Base-by-base conservation (phyloP, 2,329 filamentous ascomycete species). In the Penicillium sp. region DNA sequence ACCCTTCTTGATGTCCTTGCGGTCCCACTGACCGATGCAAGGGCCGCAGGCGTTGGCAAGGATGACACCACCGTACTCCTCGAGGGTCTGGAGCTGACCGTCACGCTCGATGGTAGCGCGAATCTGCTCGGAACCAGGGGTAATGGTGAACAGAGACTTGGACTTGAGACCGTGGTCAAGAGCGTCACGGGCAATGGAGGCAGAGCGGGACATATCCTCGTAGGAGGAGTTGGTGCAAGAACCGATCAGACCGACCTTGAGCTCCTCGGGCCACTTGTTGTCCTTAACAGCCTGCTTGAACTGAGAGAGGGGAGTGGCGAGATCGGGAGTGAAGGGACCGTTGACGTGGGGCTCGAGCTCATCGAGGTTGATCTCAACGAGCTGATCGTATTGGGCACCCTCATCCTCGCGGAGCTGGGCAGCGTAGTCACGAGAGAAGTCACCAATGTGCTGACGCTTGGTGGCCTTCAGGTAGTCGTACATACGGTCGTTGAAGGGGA, bases 401-500 rank as follows among this genome's bases (percentile, higher is more conserved):
- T 95, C 83, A 66, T 99, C 94, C 72, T 90, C 88, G 56, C 85
- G 86, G 61, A 99, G 89, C 69, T 96, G 91, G 68, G 90, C 82
- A 66, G 91, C 89, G 75, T 97, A 97, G 36, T 81, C 72, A 64
- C 91, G 88, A 51, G 94, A 85, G 73, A 92, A 97, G 75, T 97
- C 91, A 70, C 91, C 94, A 67, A 99, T 97, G 14, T 88, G 84
- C 71, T 85, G 82, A 71, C 94, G 90, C 85, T 96, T 97, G 67
- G 94, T 99, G 40, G 92, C 91, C 43, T 81, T 81, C 42, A 99
- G 86, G 81, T 97, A 99, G 74, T 97, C 90, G 83, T 96, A 90
- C 92, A 96, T 96, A 73, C 90, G 86, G 77, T 97, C 90, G 81
- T 95, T 96, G 87, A 96, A 99, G 66, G 92, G 92, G 88, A 99